These are phyloP conservation scores for Podila clonocystis DNA, from an alignment of 192 early-diverging fungal species.

Conservation along the genomic window DNA sequence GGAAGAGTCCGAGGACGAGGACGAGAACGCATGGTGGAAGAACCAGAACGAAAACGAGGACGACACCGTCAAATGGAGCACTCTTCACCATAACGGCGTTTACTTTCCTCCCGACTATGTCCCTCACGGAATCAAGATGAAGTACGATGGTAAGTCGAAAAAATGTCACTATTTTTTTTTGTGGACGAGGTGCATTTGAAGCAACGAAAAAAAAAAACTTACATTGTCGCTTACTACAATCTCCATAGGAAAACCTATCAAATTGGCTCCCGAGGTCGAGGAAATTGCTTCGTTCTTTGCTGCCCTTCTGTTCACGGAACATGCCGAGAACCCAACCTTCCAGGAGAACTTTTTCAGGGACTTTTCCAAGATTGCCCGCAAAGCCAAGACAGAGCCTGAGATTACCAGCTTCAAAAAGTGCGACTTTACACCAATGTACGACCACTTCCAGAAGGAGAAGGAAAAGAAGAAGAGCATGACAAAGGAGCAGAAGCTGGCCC, in stretches of 20 bases:
- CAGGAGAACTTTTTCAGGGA: slow-evolving; percentile 94
- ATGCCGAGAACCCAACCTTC: slow-evolving; percentile 85
- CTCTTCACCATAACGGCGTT: slow-evolving; percentile 88
- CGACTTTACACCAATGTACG: slow-evolving; percentile 88
- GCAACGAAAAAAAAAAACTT: too few species aligned
- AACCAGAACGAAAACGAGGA: slow-evolving; percentile 69
- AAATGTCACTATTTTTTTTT: not conserved
- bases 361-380: slow-evolving; percentile 74
- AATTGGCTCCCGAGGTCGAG: slow-evolving; percentile 81
- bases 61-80: slow-evolving; percentile 82
- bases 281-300: slow-evolving; percentile 98
- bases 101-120: slow-evolving; percentile 91
- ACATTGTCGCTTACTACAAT: too few species aligned
- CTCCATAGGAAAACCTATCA: slow-evolving; percentile 60
- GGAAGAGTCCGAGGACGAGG: slow-evolving; percentile 47
- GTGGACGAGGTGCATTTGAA: too few species aligned
- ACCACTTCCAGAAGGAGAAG: slow-evolving; percentile 78
- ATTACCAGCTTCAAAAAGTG: slow-evolving; percentile 86
- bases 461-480: slow-evolving; percentile 87
- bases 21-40: slow-evolving; percentile 78
- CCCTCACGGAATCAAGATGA: slow-evolving; percentile 89
- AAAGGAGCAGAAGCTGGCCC: slow-evolving; percentile 88
- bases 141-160: slow-evolving; percentile 75
- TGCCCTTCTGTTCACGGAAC: slow-evolving; percentile 83
- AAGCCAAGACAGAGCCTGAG: slow-evolving; percentile 69